Evolutionary conservation across 139 green algal genomes (phyloP).

Genomic region (Picochlorum sp.): DNA sequence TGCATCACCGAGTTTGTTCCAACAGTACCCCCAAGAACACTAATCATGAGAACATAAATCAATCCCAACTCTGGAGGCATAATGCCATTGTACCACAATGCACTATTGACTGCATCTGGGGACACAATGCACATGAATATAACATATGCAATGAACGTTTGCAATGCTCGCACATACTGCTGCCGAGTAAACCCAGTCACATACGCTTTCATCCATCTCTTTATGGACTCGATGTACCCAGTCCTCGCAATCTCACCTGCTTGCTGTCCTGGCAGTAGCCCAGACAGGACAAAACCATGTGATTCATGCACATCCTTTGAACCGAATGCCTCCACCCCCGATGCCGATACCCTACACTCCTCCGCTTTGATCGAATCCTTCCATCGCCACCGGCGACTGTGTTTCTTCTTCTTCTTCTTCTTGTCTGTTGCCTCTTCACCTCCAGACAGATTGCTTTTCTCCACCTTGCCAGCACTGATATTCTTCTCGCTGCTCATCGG

Average conservation of each 20-base stretch:
- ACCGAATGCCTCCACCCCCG: background rate
- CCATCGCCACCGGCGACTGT: background rate
- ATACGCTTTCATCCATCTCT: background rate
- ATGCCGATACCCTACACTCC: background rate
- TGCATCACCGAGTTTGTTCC: background rate
- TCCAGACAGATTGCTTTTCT: no score
- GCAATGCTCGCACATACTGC: background rate
- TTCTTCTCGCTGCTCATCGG: no score
- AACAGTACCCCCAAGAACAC: background rate
- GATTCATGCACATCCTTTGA: background rate
- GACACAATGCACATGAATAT: conserved; percentile 1
- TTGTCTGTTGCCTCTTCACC: no score
- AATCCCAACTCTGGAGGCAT: conserved; percentile 5
- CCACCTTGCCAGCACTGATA: no score
- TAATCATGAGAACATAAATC: background rate
- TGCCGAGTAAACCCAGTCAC: background rate
- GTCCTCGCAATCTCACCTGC: background rate
- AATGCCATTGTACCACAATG: background rate
- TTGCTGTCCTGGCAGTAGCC: background rate
- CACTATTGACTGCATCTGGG: background rate
- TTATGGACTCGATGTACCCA: background rate
- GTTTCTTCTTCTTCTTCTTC: no score
- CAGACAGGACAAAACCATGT: background rate
- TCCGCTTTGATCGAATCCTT: background rate
- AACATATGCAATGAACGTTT: background rate